Conservation (phyloP, 306 rosid species). For the Rosa persica region DNA sequence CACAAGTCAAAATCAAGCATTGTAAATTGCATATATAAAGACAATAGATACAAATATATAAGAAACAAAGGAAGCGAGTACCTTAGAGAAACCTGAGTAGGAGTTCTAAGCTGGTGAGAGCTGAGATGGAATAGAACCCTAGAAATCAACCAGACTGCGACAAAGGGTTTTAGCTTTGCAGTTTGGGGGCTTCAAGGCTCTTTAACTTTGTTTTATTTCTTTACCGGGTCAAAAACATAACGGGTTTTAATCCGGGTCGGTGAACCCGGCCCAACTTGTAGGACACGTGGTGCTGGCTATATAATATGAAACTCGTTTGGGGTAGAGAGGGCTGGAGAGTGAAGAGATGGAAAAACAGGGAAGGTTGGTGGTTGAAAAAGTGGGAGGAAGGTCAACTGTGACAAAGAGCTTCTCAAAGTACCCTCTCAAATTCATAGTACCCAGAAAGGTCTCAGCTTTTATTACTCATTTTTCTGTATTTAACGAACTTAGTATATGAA, state of each 20-base stretch:
- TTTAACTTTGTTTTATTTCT: neutral
- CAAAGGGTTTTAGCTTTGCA: neutral
- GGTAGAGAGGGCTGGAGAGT: neutral
- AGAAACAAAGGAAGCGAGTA: neutral
- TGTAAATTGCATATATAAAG: neutral
- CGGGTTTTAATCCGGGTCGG: neutral
- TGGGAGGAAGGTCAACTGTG: conserved; percentile 66
- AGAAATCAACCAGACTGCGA: neutral
- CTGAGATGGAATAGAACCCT: conserved; percentile 10
- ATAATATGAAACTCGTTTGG: neutral
- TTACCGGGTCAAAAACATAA: neutral
- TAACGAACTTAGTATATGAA: neutral
- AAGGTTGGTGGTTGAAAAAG: conserved; percentile 63
- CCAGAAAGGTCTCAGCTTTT: conserved; percentile 56
- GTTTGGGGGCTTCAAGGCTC: neutral
- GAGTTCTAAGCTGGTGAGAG: neutral
- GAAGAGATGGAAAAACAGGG: conserved; percentile 45
- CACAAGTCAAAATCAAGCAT: neutral
- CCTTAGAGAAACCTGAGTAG: conserved; percentile 8
- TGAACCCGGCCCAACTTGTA: conserved; percentile 3
- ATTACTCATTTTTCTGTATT: neutral
- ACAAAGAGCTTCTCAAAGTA: conserved; percentile 74
- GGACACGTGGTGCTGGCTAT: neutral
- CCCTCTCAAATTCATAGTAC: conserved; percentile 79
- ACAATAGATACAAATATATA: neutral